These are phyloP conservation scores for Echria macrotheca DNA, from an alignment of 495 filamentous ascomycete species.

Conservation along the genomic window DNA sequence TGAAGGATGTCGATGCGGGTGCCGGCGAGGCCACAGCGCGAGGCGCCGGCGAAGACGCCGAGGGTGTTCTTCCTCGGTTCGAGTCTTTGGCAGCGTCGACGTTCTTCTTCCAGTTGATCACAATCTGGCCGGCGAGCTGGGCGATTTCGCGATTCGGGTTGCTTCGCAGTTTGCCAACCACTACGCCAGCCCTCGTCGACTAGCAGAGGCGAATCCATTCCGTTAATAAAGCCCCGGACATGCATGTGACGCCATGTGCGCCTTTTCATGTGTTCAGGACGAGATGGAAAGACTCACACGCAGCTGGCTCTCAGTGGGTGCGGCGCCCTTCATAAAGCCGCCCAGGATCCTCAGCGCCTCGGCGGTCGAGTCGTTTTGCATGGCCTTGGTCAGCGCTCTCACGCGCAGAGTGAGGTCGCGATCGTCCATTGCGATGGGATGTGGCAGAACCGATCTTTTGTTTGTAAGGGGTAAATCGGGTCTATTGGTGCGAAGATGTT, in stretches of 20 bases:
- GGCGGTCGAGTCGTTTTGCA: conserved; percentile 58
- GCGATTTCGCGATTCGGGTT: conserved; percentile 73
- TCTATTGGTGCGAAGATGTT: no score
- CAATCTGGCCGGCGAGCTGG: conserved; percentile 68
- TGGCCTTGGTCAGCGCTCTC: conserved; percentile 70
- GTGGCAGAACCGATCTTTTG: no score
- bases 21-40: conserved; percentile 34
- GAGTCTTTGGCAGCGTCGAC: conserved; percentile 64
- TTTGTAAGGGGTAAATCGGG: no score
- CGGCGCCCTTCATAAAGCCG: conserved; percentile 68
- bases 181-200: conserved; percentile 84
- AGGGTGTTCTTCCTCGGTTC: conserved; percentile 40
- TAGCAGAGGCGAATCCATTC: no score
- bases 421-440: conserved; percentile 59
- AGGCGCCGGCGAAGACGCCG: conserved; percentile 37
- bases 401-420: conserved; percentile 70
- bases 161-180: conserved; percentile 75
- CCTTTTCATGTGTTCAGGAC: no score
- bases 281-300: conserved; percentile 48
- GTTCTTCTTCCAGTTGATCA: conserved; percentile 79
- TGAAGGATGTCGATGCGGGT: conserved; percentile 35
- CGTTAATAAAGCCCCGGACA: no score
- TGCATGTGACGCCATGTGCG: no score
- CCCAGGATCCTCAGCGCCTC: conserved; percentile 65
- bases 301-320: conserved; percentile 81